phyloP scores from a whole-genome alignment of 495 filamentous ascomycete genomes.

The Trichocladium uniseriatum region DNA sequence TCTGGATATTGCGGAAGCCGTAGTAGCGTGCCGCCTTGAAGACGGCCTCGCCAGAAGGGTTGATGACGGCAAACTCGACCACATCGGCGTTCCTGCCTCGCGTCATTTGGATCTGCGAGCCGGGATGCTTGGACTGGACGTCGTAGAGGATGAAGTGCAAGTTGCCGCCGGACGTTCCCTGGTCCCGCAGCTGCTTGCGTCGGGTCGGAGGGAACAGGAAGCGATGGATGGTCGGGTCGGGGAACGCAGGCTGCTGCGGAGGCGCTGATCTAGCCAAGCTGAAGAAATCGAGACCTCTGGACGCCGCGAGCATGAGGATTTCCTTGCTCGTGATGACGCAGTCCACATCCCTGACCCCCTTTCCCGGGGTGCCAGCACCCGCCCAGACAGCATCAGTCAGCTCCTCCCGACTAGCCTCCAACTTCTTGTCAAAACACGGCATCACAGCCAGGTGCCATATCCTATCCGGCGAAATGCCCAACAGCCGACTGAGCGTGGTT shows the following conservation, averaged over 20 bases:
- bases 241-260: conserved; percentile 43
- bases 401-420: conserved; percentile 89
- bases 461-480: conserved; percentile 62
- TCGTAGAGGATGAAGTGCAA: conserved; percentile 68
- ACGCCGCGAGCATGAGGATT: conserved; percentile 75
- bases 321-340: conserved; percentile 96
- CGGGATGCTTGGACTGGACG: conserved; percentile 58
- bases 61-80: conserved; percentile 63
- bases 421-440: conserved; percentile 99
- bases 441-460: conserved; percentile 94
- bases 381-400: conserved; percentile 75
- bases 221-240: conserved; percentile 54
- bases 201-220: conserved; percentile 55
- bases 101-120: conserved; percentile 54
- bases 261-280: conserved; percentile 51
- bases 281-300: conserved; percentile 64
- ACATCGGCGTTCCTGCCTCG: conserved; percentile 86
- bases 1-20: conserved; percentile 96
- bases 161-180: conserved; percentile 83
- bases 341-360: conserved; percentile 77
- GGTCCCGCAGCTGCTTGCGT: conserved; percentile 25
- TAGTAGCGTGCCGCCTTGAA: conserved; percentile 86
- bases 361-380: conserved; percentile 31
- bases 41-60: conserved; percentile 44
- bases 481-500: conserved; percentile 59